Evolutionary conservation across 1,139 yeast genomes (phyloP), one percentile per base, ranked within the genome.

Genomic region (Saccharomyces uvarum): DNA sequence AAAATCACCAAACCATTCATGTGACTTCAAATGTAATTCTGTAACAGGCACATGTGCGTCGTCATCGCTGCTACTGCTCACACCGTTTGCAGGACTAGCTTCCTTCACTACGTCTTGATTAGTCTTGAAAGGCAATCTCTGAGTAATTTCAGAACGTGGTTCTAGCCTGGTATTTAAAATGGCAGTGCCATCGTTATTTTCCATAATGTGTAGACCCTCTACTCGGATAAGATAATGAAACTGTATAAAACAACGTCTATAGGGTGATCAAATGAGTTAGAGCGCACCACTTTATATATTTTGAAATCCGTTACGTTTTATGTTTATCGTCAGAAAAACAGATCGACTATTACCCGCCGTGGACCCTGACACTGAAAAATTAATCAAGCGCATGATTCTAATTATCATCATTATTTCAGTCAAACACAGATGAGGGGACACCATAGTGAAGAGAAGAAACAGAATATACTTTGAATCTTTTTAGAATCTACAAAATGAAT

Each of bases 1-100:
- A 61, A 83, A 82, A 52, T 75, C 75, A 26, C 80, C 77, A 64
- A 82, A 75, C 59, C 71, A 68, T 51, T 69, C 72, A 51, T 69
- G 72, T 2, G 71, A 67, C 50, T 65, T 67, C 49, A 69, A 54
- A 51, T 63, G 69, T 26, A 69, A 69, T 48, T 65, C 68, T 1
- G 66, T 62, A 19, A 68, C 60, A 6, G 72, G 70, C 7, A 69
- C 56, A 56, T 69, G 71, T 14, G 62, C 53, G 52, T 64, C 67
- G 51, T 63, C 59, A 41, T 52, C 56, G 38, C 58, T 54, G 21
- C 33, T 51, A 41, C 38, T 48, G 31, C 31, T 28, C 16, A 46
- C 42, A 7, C 21, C 16, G 16, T 38, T 38, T 38, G 24, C 44
- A 8, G 44, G 44, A 16, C 21, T 9, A 4, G 49, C 47, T 54